phyloP scores from a whole-genome alignment of 495 filamentous ascomycete species.

The Amorphotheca resinae region DNA sequence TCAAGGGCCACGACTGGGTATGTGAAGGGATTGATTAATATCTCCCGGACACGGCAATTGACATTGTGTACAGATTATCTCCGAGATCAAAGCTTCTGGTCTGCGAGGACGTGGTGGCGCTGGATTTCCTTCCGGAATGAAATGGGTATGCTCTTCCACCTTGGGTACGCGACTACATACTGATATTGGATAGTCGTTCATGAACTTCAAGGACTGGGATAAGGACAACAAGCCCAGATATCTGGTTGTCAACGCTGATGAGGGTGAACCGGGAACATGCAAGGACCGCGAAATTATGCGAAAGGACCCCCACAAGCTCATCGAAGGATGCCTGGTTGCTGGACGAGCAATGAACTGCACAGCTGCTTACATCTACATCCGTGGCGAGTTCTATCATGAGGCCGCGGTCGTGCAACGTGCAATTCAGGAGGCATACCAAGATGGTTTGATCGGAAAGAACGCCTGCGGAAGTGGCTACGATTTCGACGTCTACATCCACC shows the following conservation, averaged over 20 bases:
- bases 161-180: not conserved
- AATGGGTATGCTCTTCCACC: slow-evolving; percentile 62
- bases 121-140: slow-evolving; percentile 94
- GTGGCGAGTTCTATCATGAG: slow-evolving; percentile 96
- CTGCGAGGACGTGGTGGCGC: slow-evolving; percentile 92
- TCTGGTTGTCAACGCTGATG: slow-evolving; percentile 94
- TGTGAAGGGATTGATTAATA: slow-evolving; percentile 14
- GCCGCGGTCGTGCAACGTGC: slow-evolving; percentile 86
- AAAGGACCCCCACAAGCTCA: slow-evolving; percentile 96
- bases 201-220: slow-evolving; percentile 99
- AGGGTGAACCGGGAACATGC: slow-evolving; percentile 97
- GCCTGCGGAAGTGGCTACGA: slow-evolving; percentile 94
- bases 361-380: slow-evolving; percentile 98
- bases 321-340: slow-evolving; percentile 94
- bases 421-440: slow-evolving; percentile 93
- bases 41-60: slow-evolving; percentile 1
- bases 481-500: slow-evolving; percentile 94
- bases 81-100: slow-evolving; percentile 90
- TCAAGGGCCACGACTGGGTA: slow-evolving; percentile 96
- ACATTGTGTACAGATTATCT: slow-evolving; percentile 55
- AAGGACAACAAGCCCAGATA: slow-evolving; percentile 95
- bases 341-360: slow-evolving; percentile 96
- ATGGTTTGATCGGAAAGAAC: slow-evolving; percentile 92
- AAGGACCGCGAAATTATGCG: slow-evolving; percentile 99
- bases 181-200: slow-evolving; percentile 63